Evolutionary conservation across 805 yeast genomes (phyloP).

Genomic region (Pichia membranifaciens): DNA sequence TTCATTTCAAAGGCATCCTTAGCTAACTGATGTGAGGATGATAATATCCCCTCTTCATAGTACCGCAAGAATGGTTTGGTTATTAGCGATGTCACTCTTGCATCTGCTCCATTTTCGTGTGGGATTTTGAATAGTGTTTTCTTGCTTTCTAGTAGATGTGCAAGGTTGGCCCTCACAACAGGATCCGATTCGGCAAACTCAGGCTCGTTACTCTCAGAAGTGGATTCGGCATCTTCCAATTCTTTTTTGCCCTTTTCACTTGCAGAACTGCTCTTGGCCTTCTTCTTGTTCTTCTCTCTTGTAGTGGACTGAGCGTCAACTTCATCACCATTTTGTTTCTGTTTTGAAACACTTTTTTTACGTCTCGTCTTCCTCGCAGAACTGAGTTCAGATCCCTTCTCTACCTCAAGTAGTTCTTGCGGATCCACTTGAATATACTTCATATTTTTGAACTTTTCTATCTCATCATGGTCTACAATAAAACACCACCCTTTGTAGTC

Average conservation of each 20-base stretch:
- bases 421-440: slow-evolving; percentile 31
- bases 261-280: no score
- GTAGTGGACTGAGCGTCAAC: no score
- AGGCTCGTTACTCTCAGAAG: background rate
- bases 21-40: slow-evolving; percentile 69
- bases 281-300: background rate
- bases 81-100: slow-evolving; percentile 68
- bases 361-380: background rate
- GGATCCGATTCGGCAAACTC: slow-evolving; percentile 12
- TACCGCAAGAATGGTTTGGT: slow-evolving; percentile 67
- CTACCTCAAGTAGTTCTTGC: slow-evolving; percentile 3
- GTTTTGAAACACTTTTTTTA: background rate
- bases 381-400: no score
- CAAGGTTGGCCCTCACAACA: slow-evolving; percentile 15
- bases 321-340: background rate
- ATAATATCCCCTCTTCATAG: slow-evolving; percentile 68
- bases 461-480: slow-evolving; percentile 43
- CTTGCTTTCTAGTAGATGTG: background rate
- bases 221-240: background rate
- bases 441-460: slow-evolving; percentile 30
- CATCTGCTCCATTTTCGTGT: slow-evolving; percentile 75
- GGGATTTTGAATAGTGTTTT: slow-evolving; percentile 61
- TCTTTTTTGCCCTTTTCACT: no score
- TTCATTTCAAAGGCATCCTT: slow-evolving; percentile 72
- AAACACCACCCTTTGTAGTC: slow-evolving; percentile 86